Evolutionary conservation across 2,329 filamentous ascomycete genomes (phyloP), one percentile per base, ranked within the genome.

Genomic region (Nigrospora oryzae): DNA sequence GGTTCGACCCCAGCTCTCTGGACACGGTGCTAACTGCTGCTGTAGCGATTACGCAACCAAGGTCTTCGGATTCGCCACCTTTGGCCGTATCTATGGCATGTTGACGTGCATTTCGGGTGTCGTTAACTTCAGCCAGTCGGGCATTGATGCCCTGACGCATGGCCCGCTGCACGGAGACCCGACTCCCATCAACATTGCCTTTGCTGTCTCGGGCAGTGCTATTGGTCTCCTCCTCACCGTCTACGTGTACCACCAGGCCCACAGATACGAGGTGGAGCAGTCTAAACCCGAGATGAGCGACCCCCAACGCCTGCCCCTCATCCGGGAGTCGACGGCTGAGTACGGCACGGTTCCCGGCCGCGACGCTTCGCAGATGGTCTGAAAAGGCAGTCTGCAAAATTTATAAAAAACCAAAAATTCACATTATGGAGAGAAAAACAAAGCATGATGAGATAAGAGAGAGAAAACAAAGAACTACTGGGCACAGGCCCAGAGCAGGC

Each of bases 31-130:
- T 28, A 2, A 28, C 23, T 28, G 23, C 23, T 10, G 5, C 23
- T 28, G 23, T 28, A 71, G 69, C 5, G 85, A 89, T 62, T 89
- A 88, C 57, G 74, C 81, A 0, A 84, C 84, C n/a, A 89, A 89
- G 58, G 83, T 89, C 3, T 89, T 89, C 53, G 86, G 85, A 3
- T 89, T 89, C 58, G 74, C 78, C n/a, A 88, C 84, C 0, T 89
- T 89, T 49, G 85, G 85, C 11, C 86, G 86, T 48, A 83, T 90
- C 13, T 89, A 89, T 58, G 86, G 86, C 13, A 73, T 85, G 4
- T 77, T 89, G 45, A 86, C 86, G 43, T 88, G 83, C 56, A 61
- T 85, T 5, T 84, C 85, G 0, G 86, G 86, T 3, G 53, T 89
- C 0, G 73, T 84, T 49, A 88, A 87, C 58, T 83, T 89, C 58